Base-by-base conservation (phyloP, 2,329 filamentous ascomycete species). In the Madurella mycetomatis region DNA sequence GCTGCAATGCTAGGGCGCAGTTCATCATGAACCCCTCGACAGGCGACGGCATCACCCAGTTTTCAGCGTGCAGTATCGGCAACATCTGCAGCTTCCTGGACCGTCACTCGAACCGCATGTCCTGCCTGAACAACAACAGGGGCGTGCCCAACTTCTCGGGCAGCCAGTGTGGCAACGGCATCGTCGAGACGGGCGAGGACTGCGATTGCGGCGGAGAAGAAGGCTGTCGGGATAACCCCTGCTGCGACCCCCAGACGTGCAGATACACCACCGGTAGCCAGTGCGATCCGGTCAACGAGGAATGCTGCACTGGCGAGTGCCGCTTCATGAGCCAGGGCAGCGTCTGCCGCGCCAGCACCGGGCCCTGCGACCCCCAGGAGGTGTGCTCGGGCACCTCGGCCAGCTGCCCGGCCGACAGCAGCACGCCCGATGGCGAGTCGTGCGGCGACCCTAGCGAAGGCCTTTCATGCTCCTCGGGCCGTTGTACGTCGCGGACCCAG, bases 1-100 rank as follows among this genome's bases (percentile, higher is more conserved):
- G 74, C 0, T 99, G 94, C 69, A 78, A 95, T 69, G 94, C 94
- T 18, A 75, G 78, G 41, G 86, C 82, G n/a, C 72, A 79, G 56
- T 99, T 84, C 72, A 91, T 99, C 71, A 99, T 99, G 94, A 97
- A 97, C 68, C 94, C 94, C 0, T 94, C 88, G 11, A 94, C 92
- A 1, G 81, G 80, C 12, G 69, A 76, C 9, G 81, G 83, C 53
- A 90, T 96, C 67, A 86, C 80, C 1, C 74, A 80, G 41, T 99
- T 99, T 73, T 96, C 91, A 1, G 81, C 86, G 2, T 99, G 94
- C 74, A 88, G 85, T 19, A 81, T 99, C 61, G 94, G 94, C 60
- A 97, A 97, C 67, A 90, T 99, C 57, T 99, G 94, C 74, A 88
- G 88, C 5, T 91, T 90, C 31, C 78, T 99, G 60, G 84, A 82